Percentiles rank a stretch among this genome's conserved stretches.
Conservation (phyloP, 2,329 filamentous ascomycete genomes). For the Sclerotinia subarctica region DNA sequence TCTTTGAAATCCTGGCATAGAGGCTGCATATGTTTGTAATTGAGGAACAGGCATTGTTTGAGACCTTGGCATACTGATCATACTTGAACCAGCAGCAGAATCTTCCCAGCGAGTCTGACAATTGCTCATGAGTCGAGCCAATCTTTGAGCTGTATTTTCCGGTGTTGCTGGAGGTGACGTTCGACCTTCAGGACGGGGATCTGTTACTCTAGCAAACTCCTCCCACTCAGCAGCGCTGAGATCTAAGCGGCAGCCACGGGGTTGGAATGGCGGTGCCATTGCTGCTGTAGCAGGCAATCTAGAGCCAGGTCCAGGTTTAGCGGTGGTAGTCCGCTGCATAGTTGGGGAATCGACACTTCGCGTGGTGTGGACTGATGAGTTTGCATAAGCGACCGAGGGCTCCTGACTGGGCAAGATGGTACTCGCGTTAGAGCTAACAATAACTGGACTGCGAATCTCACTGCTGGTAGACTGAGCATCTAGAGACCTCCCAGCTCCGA, state of each 20-base stretch:
- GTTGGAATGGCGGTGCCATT: slow-evolving; percentile 39
- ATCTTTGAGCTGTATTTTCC: slow-evolving; percentile 27
- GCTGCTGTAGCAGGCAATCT: slow-evolving; percentile 37
- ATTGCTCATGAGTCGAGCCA: slow-evolving; percentile 28
- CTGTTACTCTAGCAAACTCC: slow-evolving; percentile 10
- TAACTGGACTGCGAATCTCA: background rate
- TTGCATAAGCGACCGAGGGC: background rate
- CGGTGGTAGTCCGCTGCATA: background rate
- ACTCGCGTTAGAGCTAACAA: background rate
- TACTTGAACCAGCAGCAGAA: slow-evolving; percentile 20
- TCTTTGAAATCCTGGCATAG: slow-evolving; percentile 22
- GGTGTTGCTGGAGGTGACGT: slow-evolving; percentile 19
- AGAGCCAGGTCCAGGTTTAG: slow-evolving; percentile 10
- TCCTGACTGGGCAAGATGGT: background rate
- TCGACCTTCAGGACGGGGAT: slow-evolving; percentile 13
- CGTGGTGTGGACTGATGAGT: background rate
- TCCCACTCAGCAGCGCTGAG: slow-evolving; percentile 15
- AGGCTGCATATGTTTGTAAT: slow-evolving; percentile 5
- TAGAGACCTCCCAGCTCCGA: background rate
- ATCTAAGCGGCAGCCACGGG: slow-evolving; percentile 26
- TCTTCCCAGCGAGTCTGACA: slow-evolving; percentile 30
- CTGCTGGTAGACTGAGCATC: background rate
- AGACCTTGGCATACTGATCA: slow-evolving; percentile 18
- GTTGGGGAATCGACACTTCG: slow-evolving; percentile 6
- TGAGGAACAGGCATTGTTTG: slow-evolving; percentile 25